Evolutionary conservation across 208 protist species (phyloP).

Genomic region (Borovskyia barvae): DNA sequence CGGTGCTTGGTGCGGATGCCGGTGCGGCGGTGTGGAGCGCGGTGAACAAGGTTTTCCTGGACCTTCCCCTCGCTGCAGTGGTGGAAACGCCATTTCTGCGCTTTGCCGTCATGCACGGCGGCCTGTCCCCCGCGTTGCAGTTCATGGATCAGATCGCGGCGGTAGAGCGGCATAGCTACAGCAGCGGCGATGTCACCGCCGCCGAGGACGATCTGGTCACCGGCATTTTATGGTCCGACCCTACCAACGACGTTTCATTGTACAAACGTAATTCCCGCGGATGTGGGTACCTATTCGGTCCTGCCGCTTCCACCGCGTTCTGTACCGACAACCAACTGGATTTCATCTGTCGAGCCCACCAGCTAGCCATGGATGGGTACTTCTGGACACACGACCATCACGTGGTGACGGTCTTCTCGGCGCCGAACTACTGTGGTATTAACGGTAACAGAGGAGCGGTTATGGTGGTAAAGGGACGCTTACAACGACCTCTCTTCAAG

Average conservation of each 20-base stretch:
- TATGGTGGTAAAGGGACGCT: conserved; percentile 37
- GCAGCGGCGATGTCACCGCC: conserved; percentile 81
- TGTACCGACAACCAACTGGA: conserved; percentile 96
- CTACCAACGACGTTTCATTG: conserved; percentile 73
- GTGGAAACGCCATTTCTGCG: conserved; percentile 71
- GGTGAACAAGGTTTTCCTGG: conserved; percentile 75
- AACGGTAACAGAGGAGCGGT: conserved; percentile 72
- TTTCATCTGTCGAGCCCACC: conserved; percentile 92
- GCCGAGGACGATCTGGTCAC: conserved; percentile 95
- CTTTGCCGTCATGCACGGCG: conserved; percentile 98
- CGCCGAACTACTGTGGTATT: conserved; percentile 75
- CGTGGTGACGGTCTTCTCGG: conserved; percentile 72
- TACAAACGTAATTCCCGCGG: conserved; percentile 97
- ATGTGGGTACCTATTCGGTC: conserved; percentile 97
- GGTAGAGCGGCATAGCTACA: conserved; percentile 44
- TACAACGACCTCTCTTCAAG: conserved; percentile 37
- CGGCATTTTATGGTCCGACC: conserved; percentile 99
- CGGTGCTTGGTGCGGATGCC: conserved; percentile 35
- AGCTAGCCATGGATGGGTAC: conserved; percentile 91
- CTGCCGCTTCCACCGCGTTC: conserved; percentile 93
- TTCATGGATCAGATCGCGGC: conserved; percentile 28
- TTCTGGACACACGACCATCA: conserved; percentile 50
- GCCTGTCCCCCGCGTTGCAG: conserved; percentile 88
- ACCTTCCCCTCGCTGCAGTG: conserved; percentile 73
- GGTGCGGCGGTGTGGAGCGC: conserved; percentile 57